Evolutionary conservation across 768 basidiomycete species (phyloP).

Genomic region (Termitomyces sp.): DNA sequence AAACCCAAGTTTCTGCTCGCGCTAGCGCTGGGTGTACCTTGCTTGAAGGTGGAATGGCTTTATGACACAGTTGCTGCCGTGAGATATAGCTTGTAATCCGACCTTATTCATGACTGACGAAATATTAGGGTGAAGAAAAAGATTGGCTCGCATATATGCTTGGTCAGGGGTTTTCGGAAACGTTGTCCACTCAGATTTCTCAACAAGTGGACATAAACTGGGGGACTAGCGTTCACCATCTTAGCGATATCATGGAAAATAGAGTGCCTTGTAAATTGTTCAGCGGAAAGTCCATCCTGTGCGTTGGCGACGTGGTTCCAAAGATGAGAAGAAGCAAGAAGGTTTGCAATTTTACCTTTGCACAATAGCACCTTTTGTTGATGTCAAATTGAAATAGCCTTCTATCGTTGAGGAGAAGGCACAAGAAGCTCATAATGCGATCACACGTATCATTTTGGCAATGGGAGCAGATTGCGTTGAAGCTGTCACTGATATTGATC

Average conservation of each 20-base stretch:
- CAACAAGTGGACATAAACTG: constrained; percentile 47
- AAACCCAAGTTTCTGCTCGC: constrained; percentile 82
- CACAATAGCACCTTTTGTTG: constrained; percentile 2
- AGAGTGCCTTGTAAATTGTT: constrained; percentile 56
- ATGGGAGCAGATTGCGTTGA: constrained; percentile 78
- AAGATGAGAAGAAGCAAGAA: constrained; percentile 36
- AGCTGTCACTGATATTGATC: constrained; percentile 45
- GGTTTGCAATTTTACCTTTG: constrained; percentile 17
- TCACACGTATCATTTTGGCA: constrained; percentile 64
- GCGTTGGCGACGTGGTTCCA: constrained; percentile 57
- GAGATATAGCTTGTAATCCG: constrained; percentile 13
- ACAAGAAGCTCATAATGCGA: constrained; percentile 37
- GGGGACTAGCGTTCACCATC: constrained; percentile 44
- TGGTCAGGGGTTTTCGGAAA: constrained; percentile 50
- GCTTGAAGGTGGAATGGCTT: constrained; percentile 59
- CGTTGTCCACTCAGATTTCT: constrained; percentile 28
- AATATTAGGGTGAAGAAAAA: constrained; percentile 28
- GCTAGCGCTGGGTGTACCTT: constrained; percentile 84
- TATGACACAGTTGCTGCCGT: constrained; percentile 29
- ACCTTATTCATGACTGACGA: background rate
- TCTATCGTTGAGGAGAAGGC: constrained; percentile 25
- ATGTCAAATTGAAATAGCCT: constrained; percentile 15
- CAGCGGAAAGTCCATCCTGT: constrained; percentile 48
- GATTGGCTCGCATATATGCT: constrained; percentile 64
- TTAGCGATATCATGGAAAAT: constrained; percentile 57